Evolutionary conservation across 495 filamentous ascomycete species (phyloP).

Genomic region (Penicillium macrosclerotiorum): DNA sequence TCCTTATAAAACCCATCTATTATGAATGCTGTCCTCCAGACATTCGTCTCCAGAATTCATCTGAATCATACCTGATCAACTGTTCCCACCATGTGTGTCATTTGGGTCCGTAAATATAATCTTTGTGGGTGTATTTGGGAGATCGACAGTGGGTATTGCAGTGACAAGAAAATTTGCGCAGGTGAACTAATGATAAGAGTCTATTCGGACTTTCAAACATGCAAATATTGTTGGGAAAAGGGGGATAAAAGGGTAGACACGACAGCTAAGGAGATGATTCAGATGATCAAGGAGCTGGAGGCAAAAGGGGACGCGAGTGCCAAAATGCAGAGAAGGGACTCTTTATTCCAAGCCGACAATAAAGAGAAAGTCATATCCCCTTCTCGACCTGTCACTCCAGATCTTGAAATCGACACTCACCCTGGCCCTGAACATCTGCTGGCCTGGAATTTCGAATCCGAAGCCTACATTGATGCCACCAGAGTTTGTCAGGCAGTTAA

Average conservation of each 20-base stretch:
- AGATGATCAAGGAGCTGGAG: neutral
- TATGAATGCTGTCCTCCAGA: too few relatives aligned
- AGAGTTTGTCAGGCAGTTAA: conserved; percentile 16
- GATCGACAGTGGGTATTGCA: conserved; percentile 2
- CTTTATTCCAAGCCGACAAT: neutral
- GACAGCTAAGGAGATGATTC: neutral
- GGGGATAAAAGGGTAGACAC: conserved; percentile 12
- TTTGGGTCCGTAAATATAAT: conserved; percentile 14
- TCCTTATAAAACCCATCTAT: too few relatives aligned
- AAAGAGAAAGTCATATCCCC: neutral
- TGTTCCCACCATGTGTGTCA: conserved; percentile 16
- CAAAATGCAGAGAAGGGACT: neutral
- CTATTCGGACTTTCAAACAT: conserved; percentile 9
- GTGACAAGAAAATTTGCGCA: neutral
- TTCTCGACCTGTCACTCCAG: neutral
- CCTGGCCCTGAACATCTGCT: neutral
- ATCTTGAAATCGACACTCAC: neutral
- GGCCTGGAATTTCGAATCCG: neutral
- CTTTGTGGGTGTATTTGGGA: conserved; percentile 26
- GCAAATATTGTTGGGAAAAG: conserved; percentile 16
- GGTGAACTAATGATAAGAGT: conserved; percentile 6
- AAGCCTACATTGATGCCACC: conserved; percentile 10
- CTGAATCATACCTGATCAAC: neutral
- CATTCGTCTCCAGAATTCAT: too few relatives aligned
- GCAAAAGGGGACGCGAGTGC: neutral